Percentiles rank a stretch among this genome's conserved stretches.
Conservation (phyloP, 441 rosid genomes). For the Daphne laureola region DNA sequence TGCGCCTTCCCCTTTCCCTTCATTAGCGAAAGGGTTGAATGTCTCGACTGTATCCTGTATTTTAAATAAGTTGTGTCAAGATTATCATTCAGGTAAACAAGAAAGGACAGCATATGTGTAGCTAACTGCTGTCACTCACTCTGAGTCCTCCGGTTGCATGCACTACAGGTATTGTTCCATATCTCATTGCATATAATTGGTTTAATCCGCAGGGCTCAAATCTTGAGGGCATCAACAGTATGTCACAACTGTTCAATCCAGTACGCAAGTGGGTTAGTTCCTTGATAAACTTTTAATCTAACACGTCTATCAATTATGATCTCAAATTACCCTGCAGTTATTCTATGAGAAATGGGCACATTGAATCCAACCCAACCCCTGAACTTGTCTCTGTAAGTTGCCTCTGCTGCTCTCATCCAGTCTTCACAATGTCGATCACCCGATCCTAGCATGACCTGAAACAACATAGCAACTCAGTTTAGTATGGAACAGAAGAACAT, state of each 20-base stretch:
- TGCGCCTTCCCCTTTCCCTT: conserved; percentile 66
- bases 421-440: conserved; percentile 68
- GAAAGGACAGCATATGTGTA: not conserved
- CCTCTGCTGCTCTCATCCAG: conserved; percentile 83
- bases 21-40: conserved; percentile 64
- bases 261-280: conserved; percentile 11
- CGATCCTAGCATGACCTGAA: conserved; percentile 92
- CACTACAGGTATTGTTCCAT: conserved; percentile 85
- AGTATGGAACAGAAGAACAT: not conserved
- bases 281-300: too few relatives aligned
- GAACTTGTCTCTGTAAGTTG: conserved; percentile 59
- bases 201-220: conserved; percentile 96
- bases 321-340: conserved; percentile 79
- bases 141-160: conserved; percentile 93
- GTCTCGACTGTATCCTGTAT: conserved; percentile 81
- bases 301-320: not conserved
- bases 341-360: conserved; percentile 85
- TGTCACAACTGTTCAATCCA: conserved; percentile 69
- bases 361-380: conserved; percentile 97
- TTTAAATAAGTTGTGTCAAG: conserved; percentile 8
- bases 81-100: conserved; percentile 9
- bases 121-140: conserved; percentile 37
- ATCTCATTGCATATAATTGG: conserved; percentile 95
- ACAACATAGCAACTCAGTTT: conserved; percentile 14
- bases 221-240: conserved; percentile 93